Conservation (phyloP, 495 filamentous ascomycete genomes). For the Daldinia loculata region DNA sequence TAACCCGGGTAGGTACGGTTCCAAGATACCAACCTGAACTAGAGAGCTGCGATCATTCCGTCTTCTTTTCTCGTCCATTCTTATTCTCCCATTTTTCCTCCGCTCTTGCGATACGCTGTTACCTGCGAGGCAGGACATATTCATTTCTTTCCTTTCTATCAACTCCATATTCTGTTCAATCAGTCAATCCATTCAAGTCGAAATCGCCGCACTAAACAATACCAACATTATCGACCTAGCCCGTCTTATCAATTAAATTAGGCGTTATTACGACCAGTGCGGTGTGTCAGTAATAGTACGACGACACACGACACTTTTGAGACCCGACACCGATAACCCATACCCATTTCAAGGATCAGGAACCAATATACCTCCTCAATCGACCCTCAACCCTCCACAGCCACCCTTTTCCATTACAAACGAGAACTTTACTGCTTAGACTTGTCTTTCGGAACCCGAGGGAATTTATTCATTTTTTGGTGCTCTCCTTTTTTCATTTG, state of each 20-base stretch:
- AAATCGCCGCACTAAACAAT: slow-evolving; percentile 6
- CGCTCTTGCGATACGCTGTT: slow-evolving; percentile 24
- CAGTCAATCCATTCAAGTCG: slow-evolving; percentile 16
- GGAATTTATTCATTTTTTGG: slow-evolving; percentile 3
- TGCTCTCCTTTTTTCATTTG: background rate
- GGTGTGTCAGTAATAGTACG: slow-evolving; percentile 20
- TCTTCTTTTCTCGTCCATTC: slow-evolving; percentile 23
- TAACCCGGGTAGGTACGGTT: background rate
- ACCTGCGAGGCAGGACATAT: slow-evolving; percentile 39
- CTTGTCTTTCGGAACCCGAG: slow-evolving; percentile 14
- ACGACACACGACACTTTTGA: slow-evolving; percentile 37
- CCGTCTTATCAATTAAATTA: background rate
- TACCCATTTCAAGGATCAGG: slow-evolving; percentile 14
- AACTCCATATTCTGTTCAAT: slow-evolving; percentile 4
- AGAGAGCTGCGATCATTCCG: slow-evolving; percentile 21
- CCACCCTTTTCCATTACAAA: slow-evolving; percentile 21
- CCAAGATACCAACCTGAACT: slow-evolving; percentile 12
- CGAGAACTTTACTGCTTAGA: slow-evolving; percentile 17
- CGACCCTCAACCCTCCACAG: slow-evolving; percentile 16
- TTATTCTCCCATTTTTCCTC: slow-evolving; percentile 28
- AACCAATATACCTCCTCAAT: slow-evolving; percentile 39
- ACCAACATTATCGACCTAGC: slow-evolving; percentile 14
- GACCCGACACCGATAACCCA: slow-evolving; percentile 12
- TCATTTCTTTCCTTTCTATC: slow-evolving; percentile 16
- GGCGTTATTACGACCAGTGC: background rate